Percentiles rank a stretch among this genome's conserved stretches.
These are phyloP conservation scores for Kazachstania taianensis DNA, from an alignment of 805 yeast genomes.

Conservation along the genomic window DNA sequence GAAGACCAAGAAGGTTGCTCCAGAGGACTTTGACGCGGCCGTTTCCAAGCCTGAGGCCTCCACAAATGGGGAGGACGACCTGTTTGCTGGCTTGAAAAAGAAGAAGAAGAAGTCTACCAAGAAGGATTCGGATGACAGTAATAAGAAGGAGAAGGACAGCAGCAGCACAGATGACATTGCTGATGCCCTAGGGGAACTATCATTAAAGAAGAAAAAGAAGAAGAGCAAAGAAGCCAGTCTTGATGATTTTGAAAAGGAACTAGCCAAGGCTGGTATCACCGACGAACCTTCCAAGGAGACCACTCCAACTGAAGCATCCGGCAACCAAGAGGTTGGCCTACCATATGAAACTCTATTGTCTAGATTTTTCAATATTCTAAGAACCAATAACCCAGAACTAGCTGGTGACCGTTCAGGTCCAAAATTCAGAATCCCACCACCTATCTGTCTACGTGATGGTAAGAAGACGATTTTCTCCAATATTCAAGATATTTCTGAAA, in stretches of 20 bases:
- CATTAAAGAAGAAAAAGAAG: conserved; percentile 79
- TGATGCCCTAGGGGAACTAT: conserved; percentile 59
- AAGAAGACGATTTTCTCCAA: conserved; percentile 95
- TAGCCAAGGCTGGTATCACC: conserved; percentile 82
- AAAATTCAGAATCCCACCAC: conserved; percentile 95
- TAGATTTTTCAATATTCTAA: conserved; percentile 77
- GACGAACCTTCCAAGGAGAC: conserved; percentile 32
- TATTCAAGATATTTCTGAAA: conserved; percentile 88
- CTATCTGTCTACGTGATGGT: conserved; percentile 94
- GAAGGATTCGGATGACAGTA: conserved; percentile 29
- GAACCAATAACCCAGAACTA: conserved; percentile 92
- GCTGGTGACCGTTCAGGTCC: conserved; percentile 93
- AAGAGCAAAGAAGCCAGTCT: conserved; percentile 48
- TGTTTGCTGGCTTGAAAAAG: conserved; percentile 74
- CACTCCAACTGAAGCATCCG: conserved; percentile 25
- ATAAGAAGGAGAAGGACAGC: too few relatives aligned
- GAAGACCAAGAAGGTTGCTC: conserved; percentile 47
- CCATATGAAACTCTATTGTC: conserved; percentile 70
- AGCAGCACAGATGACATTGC: conserved; percentile 33
- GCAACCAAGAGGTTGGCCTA: conserved; percentile 44
- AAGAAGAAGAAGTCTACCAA: conserved; percentile 67
- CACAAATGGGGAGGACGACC: conserved; percentile 46
- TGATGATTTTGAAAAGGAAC: conserved; percentile 78
- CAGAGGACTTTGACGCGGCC: conserved; percentile 32
- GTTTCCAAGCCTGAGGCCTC: conserved; percentile 20